phyloP scores from a whole-genome alignment of 2,329 filamentous ascomycete genomes.

The Grosmannia clavigera region DNA sequence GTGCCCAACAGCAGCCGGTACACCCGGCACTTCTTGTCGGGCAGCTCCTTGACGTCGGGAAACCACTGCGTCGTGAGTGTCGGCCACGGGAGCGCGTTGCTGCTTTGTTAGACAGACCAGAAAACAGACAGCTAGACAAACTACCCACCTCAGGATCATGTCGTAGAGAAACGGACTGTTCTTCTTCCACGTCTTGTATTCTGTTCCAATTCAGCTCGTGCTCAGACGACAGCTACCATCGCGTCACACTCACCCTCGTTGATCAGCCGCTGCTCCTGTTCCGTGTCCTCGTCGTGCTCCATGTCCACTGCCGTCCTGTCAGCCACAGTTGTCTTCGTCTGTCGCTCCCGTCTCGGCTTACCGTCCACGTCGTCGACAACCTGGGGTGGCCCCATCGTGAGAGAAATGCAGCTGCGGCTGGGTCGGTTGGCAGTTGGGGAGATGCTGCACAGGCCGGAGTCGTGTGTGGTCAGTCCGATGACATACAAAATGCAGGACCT shows the following conservation, averaged over 20 bases:
- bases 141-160: conserved; percentile 66
- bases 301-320: conserved; percentile 24
- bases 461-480: not conserved
- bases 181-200: conserved; percentile 99
- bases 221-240: not conserved
- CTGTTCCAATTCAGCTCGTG: conserved; percentile 27
- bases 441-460: not conserved
- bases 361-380: conserved; percentile 38
- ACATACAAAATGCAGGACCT: not conserved
- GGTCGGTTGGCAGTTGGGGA: not conserved
- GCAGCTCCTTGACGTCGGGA: conserved; percentile 79
- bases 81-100: conserved; percentile 92
- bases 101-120: conserved; percentile 16
- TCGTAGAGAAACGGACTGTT: conserved; percentile 98
- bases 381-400: conserved; percentile 33
- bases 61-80: conserved; percentile 98
- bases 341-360: conserved; percentile 13
- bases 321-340: not conserved
- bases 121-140: conserved; percentile 1
- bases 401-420: no score
- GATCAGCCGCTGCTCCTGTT: conserved; percentile 73
- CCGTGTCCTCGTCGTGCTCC: conserved; percentile 56
- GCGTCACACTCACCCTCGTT: conserved; percentile 58
- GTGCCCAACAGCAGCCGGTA: conserved; percentile 90
- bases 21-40: conserved; percentile 74